Conservation (phyloP, 495 filamentous ascomycete genomes). For the Penicillium macrosclerotiorum region DNA sequence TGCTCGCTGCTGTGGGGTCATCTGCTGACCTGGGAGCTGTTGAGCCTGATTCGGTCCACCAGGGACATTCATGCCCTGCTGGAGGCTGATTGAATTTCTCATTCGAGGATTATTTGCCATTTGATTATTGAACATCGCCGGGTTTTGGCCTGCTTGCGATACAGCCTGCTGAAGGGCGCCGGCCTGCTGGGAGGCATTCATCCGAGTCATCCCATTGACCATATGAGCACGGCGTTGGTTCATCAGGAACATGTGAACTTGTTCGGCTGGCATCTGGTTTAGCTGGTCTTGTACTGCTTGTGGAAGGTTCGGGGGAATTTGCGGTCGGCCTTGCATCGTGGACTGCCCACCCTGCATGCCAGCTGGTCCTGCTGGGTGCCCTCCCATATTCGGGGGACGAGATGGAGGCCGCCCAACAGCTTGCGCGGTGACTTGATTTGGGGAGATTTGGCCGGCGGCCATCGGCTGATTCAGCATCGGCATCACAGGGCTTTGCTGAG, state of each 20-base stretch:
- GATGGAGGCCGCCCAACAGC: slow-evolving; percentile 40
- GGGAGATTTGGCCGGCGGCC: slow-evolving; percentile 46
- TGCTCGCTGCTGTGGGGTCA: slow-evolving; percentile 34
- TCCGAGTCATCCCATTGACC: slow-evolving; percentile 28
- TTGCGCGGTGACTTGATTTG: slow-evolving; percentile 37
- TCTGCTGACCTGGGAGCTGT: slow-evolving; percentile 35
- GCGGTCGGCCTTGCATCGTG: slow-evolving; percentile 34
- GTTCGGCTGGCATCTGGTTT: slow-evolving; percentile 32
- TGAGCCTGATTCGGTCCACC: slow-evolving; percentile 31
- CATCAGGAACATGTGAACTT: slow-evolving; percentile 33
- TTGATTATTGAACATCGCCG: slow-evolving; percentile 36
- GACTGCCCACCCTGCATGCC: slow-evolving; percentile 29
- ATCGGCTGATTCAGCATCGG: slow-evolving; percentile 60
- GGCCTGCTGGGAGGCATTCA: slow-evolving; percentile 25
- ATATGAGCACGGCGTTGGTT: slow-evolving; percentile 33
- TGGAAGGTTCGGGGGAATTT: slow-evolving; percentile 36
- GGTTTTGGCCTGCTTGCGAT: slow-evolving; percentile 36
- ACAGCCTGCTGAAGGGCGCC: slow-evolving; percentile 31
- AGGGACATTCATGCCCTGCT: slow-evolving; percentile 28
- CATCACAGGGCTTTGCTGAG: slow-evolving; percentile 56
- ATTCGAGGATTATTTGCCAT: slow-evolving; percentile 36
- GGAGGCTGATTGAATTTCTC: slow-evolving; percentile 32
- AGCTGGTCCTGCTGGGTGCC: slow-evolving; percentile 28
- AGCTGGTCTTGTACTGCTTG: slow-evolving; percentile 36
- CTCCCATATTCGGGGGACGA: slow-evolving; percentile 32